Base-by-base conservation (phyloP, 495 filamentous ascomycete genomes). In the Lepidopterella palustris region DNA sequence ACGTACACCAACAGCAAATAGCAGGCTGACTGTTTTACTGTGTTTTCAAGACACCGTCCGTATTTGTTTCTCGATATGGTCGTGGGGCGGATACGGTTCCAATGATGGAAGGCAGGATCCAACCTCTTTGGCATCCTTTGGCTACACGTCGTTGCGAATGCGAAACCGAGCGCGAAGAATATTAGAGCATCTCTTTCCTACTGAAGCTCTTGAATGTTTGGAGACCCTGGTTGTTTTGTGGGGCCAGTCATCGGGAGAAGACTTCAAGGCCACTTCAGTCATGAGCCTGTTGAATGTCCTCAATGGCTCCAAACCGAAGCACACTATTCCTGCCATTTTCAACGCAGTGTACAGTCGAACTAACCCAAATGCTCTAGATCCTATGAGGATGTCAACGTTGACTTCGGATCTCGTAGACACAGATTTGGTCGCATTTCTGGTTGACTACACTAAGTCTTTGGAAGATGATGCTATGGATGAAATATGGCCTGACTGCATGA, bases 391-490 rank as follows among this genome's bases (percentile, higher is more conserved):
- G 75, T 96, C 91, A 18, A 90, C 88, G 0, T 72, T 97, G 63
- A 95, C 92, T 0, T 88, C 90, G 8, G 86, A 85, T 58, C 72
- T 97, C 5, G 82, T 84, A 24, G 92, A 96, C 59, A 79, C 82
- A 1, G 90, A 95, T 64, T 75, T 97, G 15, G 89, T 91, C 8
- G 82, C 85, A 20, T 99, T 97, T 69, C 72, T 97, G 55, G 86
- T 93, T 4, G 87, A 90, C 49, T 99, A 97, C 69, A 86, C 90
- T 1, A 80, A 83, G 23, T 92, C 90, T 3, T 76, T 96, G 13
- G 93, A 99, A 66, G 93, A 99, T 64, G 93, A 99, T 77, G 87
- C 93, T n/a, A 92, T 97, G 79, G 95, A 99, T 67, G 93, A 99
- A 73, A 96, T 99, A 28, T 99, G 93, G 93, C 77, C 82, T 35